Evolutionary conservation across 2,329 filamentous ascomycete species (phyloP).

Genomic region (Paecilomyces niveus): DNA sequence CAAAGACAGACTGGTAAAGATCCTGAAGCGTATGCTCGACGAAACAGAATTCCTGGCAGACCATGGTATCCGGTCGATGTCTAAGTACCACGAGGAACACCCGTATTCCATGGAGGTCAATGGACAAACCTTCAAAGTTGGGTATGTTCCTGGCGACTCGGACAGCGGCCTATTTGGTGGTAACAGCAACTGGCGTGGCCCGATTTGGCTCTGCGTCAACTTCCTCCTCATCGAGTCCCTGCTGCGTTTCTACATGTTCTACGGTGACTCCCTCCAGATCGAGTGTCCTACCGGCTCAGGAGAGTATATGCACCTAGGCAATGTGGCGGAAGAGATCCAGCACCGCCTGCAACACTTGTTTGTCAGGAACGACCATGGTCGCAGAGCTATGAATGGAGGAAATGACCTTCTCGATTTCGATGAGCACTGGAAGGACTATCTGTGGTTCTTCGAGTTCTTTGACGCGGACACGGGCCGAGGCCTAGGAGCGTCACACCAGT

Average conservation of each 20-base stretch:
- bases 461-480: slow-evolving; percentile 87
- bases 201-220: slow-evolving; percentile 94
- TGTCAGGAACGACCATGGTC: slow-evolving; percentile 72
- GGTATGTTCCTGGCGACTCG: slow-evolving; percentile 90
- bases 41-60: slow-evolving; percentile 88
- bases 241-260: slow-evolving; percentile 95
- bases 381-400: slow-evolving; percentile 79
- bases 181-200: slow-evolving; percentile 96
- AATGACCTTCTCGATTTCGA: slow-evolving; percentile 86
- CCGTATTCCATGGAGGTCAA: slow-evolving; percentile 96
- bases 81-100: slow-evolving; percentile 81
- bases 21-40: slow-evolving; percentile 85
- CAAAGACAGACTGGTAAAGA: slow-evolving; percentile 84
- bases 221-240: slow-evolving; percentile 89
- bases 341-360: slow-evolving; percentile 91
- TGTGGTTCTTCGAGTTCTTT: slow-evolving; percentile 98
- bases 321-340: slow-evolving; percentile 91
- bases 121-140: slow-evolving; percentile 77
- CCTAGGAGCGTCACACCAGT: slow-evolving; percentile 87
- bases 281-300: slow-evolving; percentile 92
- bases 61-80: slow-evolving; percentile 85
- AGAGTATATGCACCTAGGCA: slow-evolving; percentile 90
- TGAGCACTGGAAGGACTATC: slow-evolving; percentile 82
- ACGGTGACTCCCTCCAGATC: slow-evolving; percentile 78
- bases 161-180: slow-evolving; percentile 92